Evolutionary conservation across 1,284 basidiomycete species (phyloP).

Genomic region (Volvariella surrecta): DNA sequence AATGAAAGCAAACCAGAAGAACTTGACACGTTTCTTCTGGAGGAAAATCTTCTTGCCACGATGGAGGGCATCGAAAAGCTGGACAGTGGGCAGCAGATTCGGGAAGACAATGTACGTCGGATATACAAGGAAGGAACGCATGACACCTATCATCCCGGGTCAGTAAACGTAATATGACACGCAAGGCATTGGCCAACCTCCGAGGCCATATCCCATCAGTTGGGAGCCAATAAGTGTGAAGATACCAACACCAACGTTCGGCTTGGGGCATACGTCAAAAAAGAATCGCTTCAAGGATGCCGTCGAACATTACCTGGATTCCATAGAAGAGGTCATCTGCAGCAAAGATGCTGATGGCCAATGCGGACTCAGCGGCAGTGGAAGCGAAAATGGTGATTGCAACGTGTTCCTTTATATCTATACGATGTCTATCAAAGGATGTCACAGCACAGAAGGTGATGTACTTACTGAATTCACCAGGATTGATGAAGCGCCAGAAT

Average conservation of each 20-base stretch:
- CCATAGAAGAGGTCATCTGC: slow-evolving; percentile 43
- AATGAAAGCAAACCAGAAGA: slow-evolving; percentile 49
- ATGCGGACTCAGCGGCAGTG: slow-evolving; percentile 39
- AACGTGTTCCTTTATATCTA: slow-evolving; percentile 53
- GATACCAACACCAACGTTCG: slow-evolving; percentile 41
- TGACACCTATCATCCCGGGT: slow-evolving; percentile 18
- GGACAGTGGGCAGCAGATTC: slow-evolving; percentile 35
- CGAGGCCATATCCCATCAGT: slow-evolving; percentile 46
- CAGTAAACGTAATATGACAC: too few species aligned
- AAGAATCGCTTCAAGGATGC: neutral
- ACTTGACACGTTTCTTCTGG: slow-evolving; percentile 44
- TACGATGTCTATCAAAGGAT: slow-evolving; percentile 1
- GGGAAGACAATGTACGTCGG: slow-evolving; percentile 35
- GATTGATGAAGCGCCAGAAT: slow-evolving; percentile 46
- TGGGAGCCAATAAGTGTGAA: slow-evolving; percentile 36
- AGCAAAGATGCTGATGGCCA: slow-evolving; percentile 42
- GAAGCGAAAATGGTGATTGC: slow-evolving; percentile 51
- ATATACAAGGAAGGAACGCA: slow-evolving; percentile 32
- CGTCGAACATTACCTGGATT: slow-evolving; percentile 17
- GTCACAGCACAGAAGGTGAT: slow-evolving; percentile 1
- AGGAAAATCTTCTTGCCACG: slow-evolving; percentile 37
- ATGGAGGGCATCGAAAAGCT: slow-evolving; percentile 48
- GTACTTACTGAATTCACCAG: slow-evolving; percentile 42
- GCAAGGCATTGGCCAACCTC: slow-evolving; percentile 20
- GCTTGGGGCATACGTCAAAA: slow-evolving; percentile 8